Evolutionary conservation across 2,329 filamentous ascomycete species (phyloP).

Genomic region (Hymenoscyphus infarciens): DNA sequence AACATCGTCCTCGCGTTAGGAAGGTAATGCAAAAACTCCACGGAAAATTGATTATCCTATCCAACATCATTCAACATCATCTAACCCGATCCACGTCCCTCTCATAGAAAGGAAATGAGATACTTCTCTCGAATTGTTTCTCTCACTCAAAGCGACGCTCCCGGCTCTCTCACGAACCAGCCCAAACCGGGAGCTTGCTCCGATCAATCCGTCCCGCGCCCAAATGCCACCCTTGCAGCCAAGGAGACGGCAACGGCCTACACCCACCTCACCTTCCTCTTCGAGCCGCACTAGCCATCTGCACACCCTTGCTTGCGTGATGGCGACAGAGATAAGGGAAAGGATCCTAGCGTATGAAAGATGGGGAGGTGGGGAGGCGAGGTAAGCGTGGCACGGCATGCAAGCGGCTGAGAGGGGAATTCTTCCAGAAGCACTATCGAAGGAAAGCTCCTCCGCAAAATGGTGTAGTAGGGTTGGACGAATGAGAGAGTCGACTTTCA

Average conservation of each 20-base stretch:
- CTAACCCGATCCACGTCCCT: neutral
- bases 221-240: neutral
- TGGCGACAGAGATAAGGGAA: slow-evolving; percentile 5
- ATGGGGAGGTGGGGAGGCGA: neutral
- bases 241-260: neutral
- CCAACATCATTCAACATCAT: neutral
- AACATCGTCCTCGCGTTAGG: neutral
- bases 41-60: neutral
- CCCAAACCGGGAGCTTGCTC: neutral
- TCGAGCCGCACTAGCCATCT: neutral
- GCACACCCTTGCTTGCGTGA: neutral
- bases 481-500: neutral
- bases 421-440: slow-evolving; percentile 4
- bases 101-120: neutral
- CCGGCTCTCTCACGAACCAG: neutral
- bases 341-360: slow-evolving; percentile 4
- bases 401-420: slow-evolving; percentile 1
- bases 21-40: neutral
- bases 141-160: neutral
- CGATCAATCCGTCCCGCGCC: neutral
- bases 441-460: neutral
- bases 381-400: neutral
- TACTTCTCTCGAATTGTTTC: neutral
- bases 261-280: slow-evolving; percentile 1
- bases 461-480: neutral